A percentile compares a stretch with the other conserved stretches of the same genome.
Conservation (phyloP, 805 yeast species). For the Candida methanosorbosa region DNA sequence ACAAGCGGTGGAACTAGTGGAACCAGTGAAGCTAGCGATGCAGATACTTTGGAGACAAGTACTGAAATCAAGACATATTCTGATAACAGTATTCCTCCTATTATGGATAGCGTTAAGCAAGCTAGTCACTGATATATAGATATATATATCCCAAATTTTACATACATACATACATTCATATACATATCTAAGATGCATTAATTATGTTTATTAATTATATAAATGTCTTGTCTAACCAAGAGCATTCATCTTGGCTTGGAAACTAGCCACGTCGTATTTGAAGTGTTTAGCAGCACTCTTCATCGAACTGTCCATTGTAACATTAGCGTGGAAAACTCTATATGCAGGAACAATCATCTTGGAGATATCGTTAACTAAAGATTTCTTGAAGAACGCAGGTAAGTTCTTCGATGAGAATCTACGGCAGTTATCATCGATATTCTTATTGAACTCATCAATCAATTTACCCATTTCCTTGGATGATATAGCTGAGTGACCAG, state of each 20-base stretch:
- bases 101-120: no score
- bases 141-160: background rate
- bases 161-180: background rate
- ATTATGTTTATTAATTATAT: no score
- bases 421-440: slow-evolving; percentile 68
- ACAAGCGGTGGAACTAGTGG: no score
- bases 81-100: no score
- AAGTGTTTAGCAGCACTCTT: slow-evolving; percentile 31
- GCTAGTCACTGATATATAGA: no score
- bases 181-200: background rate
- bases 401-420: slow-evolving; percentile 45
- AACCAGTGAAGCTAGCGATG: no score
- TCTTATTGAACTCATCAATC: slow-evolving; percentile 57
- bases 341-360: slow-evolving; percentile 72
- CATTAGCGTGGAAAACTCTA: slow-evolving; percentile 75
- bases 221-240: slow-evolving; percentile 3
- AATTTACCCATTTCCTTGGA: slow-evolving; percentile 75
- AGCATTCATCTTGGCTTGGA: slow-evolving; percentile 24
- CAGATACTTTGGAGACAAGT: no score
- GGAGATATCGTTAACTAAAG: slow-evolving; percentile 63
- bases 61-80: no score
- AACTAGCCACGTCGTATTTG: slow-evolving; percentile 46
- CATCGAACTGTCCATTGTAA: slow-evolving; percentile 26
- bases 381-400: slow-evolving; percentile 38
- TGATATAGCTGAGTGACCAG: slow-evolving; percentile 28